Base-by-base conservation (phyloP, 2,329 filamentous ascomycete genomes). In the Cryphonectria naterciae region DNA sequence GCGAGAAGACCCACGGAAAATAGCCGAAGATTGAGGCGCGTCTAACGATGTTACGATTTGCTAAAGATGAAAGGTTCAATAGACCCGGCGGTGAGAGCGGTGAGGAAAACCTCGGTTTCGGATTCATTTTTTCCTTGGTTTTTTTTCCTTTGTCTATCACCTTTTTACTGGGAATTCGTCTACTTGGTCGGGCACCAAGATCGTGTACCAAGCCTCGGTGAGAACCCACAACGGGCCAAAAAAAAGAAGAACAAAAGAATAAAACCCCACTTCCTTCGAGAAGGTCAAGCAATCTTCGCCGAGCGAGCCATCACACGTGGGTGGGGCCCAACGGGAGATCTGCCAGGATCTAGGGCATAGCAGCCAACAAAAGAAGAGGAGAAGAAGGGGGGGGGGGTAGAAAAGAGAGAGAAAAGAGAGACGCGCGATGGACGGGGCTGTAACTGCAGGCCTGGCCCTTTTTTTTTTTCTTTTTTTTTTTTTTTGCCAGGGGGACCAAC, bases 201-300 rank as follows among this genome's bases (percentile, higher is more conserved):
- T 25, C n/a, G n/a, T 62, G 28, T n/a, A 32, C 32, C 32, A 46
- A 64, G 61, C 37, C 35, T 43, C 22, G 13, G n/a, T 22, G 8
- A 11, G 46, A 64, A 25, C 37, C 52, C 52, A 52, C 54, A 65
- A 49, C 46, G 22, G 46, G 22, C 19, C 37, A 11, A 10, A n/a
- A 7, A 49, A 6, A 8, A 49, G 46, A 49, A n/a, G 43, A 6
- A 46, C 2, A 15, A 46, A 22, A 22, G 22, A 46, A 46, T 7
- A 37, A 65, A 60, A 52, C 67, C 65, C 60, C 68, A 64, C 66
- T 64, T 66, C 54, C 68, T 70, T 70, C 68, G 35, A 68, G 64
- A 70, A 69, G 64, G 37, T 32, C 62, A 37, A 35, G 46, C 19
- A 60, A 69, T 35, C 41, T 65, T 63, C 37, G 62, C 61, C 62